Base-by-base conservation (phyloP, 2,329 filamentous ascomycete genomes). In the Fusarium ambrosium region DNA sequence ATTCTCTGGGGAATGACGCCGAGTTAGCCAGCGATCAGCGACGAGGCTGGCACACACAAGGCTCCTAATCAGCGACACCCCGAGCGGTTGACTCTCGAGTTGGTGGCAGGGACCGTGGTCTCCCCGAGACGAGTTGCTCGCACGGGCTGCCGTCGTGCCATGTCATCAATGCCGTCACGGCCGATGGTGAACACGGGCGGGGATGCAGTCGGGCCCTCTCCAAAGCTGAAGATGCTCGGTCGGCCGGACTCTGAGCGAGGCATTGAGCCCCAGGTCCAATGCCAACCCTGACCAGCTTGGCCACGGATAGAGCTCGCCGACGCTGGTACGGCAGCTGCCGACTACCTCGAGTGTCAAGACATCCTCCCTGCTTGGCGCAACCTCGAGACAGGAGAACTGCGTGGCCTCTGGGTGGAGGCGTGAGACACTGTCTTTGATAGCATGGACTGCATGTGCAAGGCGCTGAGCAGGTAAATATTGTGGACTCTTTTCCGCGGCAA, bases 371-470 rank as follows among this genome's bases (percentile, higher is more conserved):
- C 74, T 72, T 74, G 34, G 27, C 58, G 65, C 51, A 53, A 71
- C 60, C 34, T 59, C 53, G 63, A 70, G 27, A 66, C 48, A 62
- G 63, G 64, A 68, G 63, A 68, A 55, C 41, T 74, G 69, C 64
- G 56, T 70, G 51, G 67, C 62, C 64, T 66, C 51, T 61, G 60
- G 41, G 77, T 71, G 77, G 70, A 76, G 72, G 66, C 62, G 60
- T 79, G 72, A 79, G 76, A 79, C 77, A 77, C 41, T 77, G 75
- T 79, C 70, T 74, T 66, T 37, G 70, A 76, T 34, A 70, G 53
- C 69, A 59, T 65, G 41, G 66, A 56, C 62, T 67, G 37, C 62
- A 45, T 53, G 60, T 60, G 56, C 37, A 39, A 62, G 51, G 58
- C 75, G 29, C 60, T 67, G 41, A 20, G 61, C 58, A 60, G 59